phyloP scores from a whole-genome alignment of 176 grass and related monocot species.

The Oryza officinalis region DNA sequence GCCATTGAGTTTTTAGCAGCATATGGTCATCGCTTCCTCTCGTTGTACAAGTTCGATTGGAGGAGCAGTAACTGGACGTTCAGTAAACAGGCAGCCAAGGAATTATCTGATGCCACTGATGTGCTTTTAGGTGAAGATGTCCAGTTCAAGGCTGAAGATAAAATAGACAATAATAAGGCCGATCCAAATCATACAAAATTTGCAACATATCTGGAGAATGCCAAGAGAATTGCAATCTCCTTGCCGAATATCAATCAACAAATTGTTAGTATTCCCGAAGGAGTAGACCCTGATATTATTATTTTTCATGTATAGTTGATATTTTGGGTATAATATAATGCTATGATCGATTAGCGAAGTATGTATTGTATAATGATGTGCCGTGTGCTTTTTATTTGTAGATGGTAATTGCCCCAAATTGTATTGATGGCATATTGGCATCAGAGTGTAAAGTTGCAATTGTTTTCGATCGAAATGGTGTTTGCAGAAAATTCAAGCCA shows the following conservation, averaged over 20 bases:
- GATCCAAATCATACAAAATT: slow-evolving; percentile 13
- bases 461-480: background rate
- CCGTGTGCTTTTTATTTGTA: too few species aligned
- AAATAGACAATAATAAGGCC: background rate
- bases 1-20: slow-evolving; percentile 60
- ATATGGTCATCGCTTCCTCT: slow-evolving; percentile 65
- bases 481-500: too few species aligned
- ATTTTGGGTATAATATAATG: background rate
- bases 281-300: slow-evolving; percentile 48
- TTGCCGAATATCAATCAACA: slow-evolving; percentile 35
- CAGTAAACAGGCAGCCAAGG: slow-evolving; percentile 34
- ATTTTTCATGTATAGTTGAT: slow-evolving; percentile 55
- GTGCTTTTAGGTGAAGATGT: background rate
- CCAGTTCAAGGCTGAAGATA: slow-evolving; percentile 3
- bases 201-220: slow-evolving; percentile 55
- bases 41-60: slow-evolving; percentile 75
- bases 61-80: slow-evolving; percentile 67
- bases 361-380: too few species aligned
- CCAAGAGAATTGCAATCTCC: slow-evolving; percentile 48
- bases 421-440: too few species aligned
- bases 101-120: background rate
- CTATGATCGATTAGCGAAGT: too few species aligned
- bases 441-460: too few species aligned
- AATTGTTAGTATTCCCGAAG: slow-evolving; percentile 35
- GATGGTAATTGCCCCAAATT: too few species aligned